Evolutionary conservation across 768 basidiomycete genomes (phyloP).

Genomic region (Candolleomyces aberdarensis): DNA sequence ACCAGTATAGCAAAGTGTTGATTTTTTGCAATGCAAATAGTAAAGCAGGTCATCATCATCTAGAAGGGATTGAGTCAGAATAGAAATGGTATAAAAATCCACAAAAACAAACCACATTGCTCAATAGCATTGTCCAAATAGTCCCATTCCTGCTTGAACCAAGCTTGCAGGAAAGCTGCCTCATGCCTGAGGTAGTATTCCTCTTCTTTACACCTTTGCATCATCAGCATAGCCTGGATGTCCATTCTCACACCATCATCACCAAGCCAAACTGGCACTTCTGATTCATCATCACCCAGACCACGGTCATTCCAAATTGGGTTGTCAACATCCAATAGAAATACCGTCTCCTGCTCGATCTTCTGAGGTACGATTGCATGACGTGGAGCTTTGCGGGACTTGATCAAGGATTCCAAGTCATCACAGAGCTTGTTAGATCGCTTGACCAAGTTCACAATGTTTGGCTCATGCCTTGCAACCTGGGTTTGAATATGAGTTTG

Average conservation of each 20-base stretch:
- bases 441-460: slow-evolving; percentile 18
- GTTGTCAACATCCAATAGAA: slow-evolving; percentile 33
- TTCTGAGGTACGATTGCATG: slow-evolving; percentile 18
- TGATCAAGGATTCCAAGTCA: slow-evolving; percentile 18
- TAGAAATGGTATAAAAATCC: not conserved
- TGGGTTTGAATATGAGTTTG: slow-evolving; percentile 22
- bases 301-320: slow-evolving; percentile 33
- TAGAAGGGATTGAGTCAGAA: no score
- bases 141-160: slow-evolving; percentile 26
- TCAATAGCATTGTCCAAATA: not conserved
- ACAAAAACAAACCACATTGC: not conserved
- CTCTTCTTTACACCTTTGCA: slow-evolving; percentile 27
- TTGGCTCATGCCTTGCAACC: slow-evolving; percentile 24
- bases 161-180: slow-evolving; percentile 17
- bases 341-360: slow-evolving; percentile 22
- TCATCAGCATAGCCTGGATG: slow-evolving; percentile 25
- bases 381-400: slow-evolving; percentile 16
- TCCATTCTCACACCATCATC: slow-evolving; percentile 23
- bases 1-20: no score
- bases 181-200: slow-evolving; percentile 17
- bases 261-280: slow-evolving; percentile 24
- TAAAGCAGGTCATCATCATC: no score
- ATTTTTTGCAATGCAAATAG: no score
- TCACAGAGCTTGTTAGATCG: slow-evolving; percentile 27
- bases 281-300: slow-evolving; percentile 18